Evolutionary conservation across 179 eudicot species (phyloP).

Genomic region (Heliamphora pulchella): DNA sequence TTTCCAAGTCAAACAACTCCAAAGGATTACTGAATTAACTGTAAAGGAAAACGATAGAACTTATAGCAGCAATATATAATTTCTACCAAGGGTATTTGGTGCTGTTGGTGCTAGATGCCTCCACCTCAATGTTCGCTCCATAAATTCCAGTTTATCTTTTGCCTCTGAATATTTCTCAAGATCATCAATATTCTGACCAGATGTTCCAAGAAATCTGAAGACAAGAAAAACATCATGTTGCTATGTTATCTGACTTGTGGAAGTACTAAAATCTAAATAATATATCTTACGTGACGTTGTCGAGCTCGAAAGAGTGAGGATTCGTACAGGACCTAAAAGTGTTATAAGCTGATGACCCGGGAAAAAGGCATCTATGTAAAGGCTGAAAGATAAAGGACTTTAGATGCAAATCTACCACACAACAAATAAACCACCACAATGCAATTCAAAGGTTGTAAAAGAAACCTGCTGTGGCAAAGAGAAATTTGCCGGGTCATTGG

Average conservation of each 20-base stretch:
- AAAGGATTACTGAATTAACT: neutral
- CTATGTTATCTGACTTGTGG: neutral
- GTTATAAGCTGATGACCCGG: slow-evolving; percentile 77
- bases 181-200: slow-evolving; percentile 93
- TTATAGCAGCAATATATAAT: neutral
- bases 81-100: slow-evolving; percentile 85
- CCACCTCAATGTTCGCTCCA: slow-evolving; percentile 93
- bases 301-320: slow-evolving; percentile 83
- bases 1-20: slow-evolving; percentile 13
- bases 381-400: slow-evolving; percentile 41
- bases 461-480: slow-evolving; percentile 91
- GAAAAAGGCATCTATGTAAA: slow-evolving; percentile 85
- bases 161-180: slow-evolving; percentile 84
- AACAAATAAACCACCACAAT: neutral
- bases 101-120: slow-evolving; percentile 94
- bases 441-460: slow-evolving; percentile 2
- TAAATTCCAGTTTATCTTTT: slow-evolving; percentile 55
- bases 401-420: slow-evolving; percentile 13
- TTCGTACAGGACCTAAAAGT: slow-evolving; percentile 85
- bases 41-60: neutral
- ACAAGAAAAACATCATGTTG: slow-evolving; percentile 11
- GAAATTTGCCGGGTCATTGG: slow-evolving; percentile 80
- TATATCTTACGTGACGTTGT: slow-evolving; percentile 50
- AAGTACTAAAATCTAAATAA: slow-evolving; percentile 3
- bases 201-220: slow-evolving; percentile 88